Base-by-base conservation (phyloP, 2,329 filamentous ascomycete genomes). In the Phialocephala sp. region DNA sequence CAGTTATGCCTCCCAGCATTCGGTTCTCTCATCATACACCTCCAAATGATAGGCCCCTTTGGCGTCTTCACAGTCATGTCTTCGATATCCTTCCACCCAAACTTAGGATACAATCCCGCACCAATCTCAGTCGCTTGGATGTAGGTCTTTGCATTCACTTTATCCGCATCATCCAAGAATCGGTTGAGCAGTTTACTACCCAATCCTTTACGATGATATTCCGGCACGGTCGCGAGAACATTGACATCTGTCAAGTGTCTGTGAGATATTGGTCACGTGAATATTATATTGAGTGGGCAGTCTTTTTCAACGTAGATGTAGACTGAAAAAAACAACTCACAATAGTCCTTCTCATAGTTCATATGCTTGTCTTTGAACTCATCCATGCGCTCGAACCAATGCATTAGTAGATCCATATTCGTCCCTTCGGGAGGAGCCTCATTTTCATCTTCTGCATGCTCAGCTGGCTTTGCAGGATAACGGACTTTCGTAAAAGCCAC, bases 11-110 rank as follows among this genome's bases (percentile, higher is more conserved):
- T 50, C 20, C 4, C 22, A 50, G 20, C 15, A 20, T 14, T 9
- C 55, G 55, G 36, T 24, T 58, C 55, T 41, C 35, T 37, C 55
- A 58, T 58, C 55, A 58, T 58, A 58, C 55, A 58, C n/a, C 35
- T 41, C 55, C 55, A 58, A 20, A 39, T 22, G 11, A 58, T 20
- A 20, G 14, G 15, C 15, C 55, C 55, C 15, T 58, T 58, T 14
- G 55, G 55, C 4, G 55, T 58, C 2, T 37, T 39, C 32, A 41
- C 37, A 4, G 37, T 41, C 55, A 58, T 20, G 2, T 58, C 55
- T 22, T 58, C 55, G 22, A 58, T 41, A 58, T 58, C 55, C 12
- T 22, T 58, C 32, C 32, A 58, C 20, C 55, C 55, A 36, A 58
- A 41, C 20, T 35, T 37, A 22, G 55, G 55, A 41, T 58, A 58